These are phyloP conservation scores for Taiwanofungus camphoratus DNA, from an alignment of 1,284 basidiomycete genomes.

Conservation along the genomic window DNA sequence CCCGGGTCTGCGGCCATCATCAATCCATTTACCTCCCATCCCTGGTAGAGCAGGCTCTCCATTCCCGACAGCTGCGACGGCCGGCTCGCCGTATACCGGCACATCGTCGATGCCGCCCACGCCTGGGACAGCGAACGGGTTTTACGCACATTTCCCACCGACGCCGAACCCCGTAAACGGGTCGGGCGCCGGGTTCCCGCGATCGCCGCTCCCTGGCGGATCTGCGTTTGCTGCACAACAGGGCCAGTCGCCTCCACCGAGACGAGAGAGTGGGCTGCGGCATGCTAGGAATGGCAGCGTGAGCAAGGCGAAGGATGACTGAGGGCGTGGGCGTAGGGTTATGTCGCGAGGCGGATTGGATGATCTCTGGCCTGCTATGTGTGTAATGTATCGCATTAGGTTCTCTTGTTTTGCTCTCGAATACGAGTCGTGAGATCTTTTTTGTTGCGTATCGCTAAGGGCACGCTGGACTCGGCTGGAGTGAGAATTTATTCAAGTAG, in stretches of 20 bases:
- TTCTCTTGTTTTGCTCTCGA: no score
- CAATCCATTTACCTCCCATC: constrained; percentile 6
- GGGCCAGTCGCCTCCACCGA: constrained; percentile 28
- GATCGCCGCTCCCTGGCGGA: constrained; percentile 18
- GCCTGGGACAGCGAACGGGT: constrained; percentile 17
- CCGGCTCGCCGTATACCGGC: constrained; percentile 22
- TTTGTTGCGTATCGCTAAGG: no score
- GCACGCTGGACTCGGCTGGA: no score
- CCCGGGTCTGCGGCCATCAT: constrained; percentile 5
- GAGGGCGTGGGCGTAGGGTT: no score
- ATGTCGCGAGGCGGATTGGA: no score
- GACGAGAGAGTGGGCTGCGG: constrained; percentile 17
- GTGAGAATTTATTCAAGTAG: no score
- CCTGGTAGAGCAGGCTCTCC: constrained; percentile 10
- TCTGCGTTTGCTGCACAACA: constrained; percentile 23
- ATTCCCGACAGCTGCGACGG: constrained; percentile 21
- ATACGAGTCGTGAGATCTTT: no score
- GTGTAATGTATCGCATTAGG: no score
- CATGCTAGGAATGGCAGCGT: constrained; percentile 15
- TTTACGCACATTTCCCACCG: constrained; percentile 34
- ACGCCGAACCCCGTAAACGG: constrained; percentile 32
- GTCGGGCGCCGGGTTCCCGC: constrained; percentile 23
- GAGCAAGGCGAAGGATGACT: constrained; percentile 37
- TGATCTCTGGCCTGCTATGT: no score
- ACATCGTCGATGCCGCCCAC: constrained; percentile 20